A percentile compares a stretch with the other conserved stretches of the same genome.
These are phyloP conservation scores for Polygonum maritimum DNA, from an alignment of 148 eudicot species.

Conservation along the genomic window DNA sequence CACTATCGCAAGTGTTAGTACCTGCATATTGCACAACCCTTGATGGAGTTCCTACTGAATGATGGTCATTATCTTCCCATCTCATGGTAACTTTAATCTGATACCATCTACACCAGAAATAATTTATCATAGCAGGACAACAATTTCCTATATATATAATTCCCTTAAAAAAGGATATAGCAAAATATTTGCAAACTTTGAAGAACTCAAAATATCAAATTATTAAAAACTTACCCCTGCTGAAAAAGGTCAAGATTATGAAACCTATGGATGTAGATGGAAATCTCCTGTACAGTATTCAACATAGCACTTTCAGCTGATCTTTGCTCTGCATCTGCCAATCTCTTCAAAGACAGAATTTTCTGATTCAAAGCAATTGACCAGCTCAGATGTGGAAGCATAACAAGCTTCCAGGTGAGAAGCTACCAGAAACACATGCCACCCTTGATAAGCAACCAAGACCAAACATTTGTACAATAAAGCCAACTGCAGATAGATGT, in stretches of 20 bases:
- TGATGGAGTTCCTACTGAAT: constrained; percentile 57
- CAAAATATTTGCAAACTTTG: neutral
- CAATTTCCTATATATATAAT: neutral
- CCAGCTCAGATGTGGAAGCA: constrained; percentile 9
- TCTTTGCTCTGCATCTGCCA: constrained; percentile 48
- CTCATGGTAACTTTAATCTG: constrained; percentile 87
- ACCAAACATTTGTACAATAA: neutral
- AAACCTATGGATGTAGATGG: constrained; percentile 89
- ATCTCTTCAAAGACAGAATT: constrained; percentile 39
- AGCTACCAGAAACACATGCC: neutral
- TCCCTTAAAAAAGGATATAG: neutral
- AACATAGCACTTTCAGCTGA: constrained; percentile 48
- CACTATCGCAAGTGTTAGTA: constrained; percentile 11
- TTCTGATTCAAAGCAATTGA: constrained; percentile 7
- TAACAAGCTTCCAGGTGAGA: neutral
- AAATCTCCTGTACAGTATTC: constrained; percentile 80
- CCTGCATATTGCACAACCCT: constrained; percentile 95
- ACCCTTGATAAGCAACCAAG: neutral
- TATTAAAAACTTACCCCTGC: constrained; percentile 60
- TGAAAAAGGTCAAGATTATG: constrained; percentile 98
- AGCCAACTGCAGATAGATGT: neutral
- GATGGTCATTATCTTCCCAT: constrained; percentile 66
- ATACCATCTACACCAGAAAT: constrained; percentile 59
- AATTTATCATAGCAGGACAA: neutral
- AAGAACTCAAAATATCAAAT: neutral